Evolutionary conservation across 2,329 filamentous ascomycete genomes (phyloP), one percentile per base, ranked within the genome.

Genomic region (Albifimbria verrucaria): DNA sequence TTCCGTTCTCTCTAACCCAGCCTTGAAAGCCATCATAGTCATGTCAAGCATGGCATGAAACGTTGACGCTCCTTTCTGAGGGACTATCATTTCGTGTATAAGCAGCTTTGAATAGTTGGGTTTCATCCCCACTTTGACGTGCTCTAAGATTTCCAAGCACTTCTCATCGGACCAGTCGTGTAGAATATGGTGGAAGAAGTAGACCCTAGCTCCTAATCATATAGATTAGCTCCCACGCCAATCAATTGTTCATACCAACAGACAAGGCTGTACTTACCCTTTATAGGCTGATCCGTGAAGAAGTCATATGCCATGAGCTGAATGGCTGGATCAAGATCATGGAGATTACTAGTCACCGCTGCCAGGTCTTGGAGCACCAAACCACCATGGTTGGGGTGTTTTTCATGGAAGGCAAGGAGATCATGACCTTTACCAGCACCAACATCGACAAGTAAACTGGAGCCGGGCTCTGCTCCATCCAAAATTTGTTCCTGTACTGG

Each of bases 261-360:
- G n/a, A 21, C 11, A 39, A 25, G 50, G 42, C 42, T 44, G 17
- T 17, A 44, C 42, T 44, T 18, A 36, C 21, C 39, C 61, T 71
- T 68, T 0, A 73, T 56, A 2, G 65, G 66, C 48, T 71, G 68
- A n/a, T 61, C 57, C 1, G 59, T 62, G 48, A 67, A 67, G 48
- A 63, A 73, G 49, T 75, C 69, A 36, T 74, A 68, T 1, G 59
- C 49, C 62, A 68, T 68, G 2, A 22, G 50, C 44, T 68, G 62
- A 6, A 68, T 60, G 7, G 45, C 50, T 1, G 60, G 51, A 9
- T 58, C 48, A 18, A 70, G 47, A 0, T 60, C 28, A 7, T 58
- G 50, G 11, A 68, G 62, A 39, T 28, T 47, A 15, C 54, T 55
- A 21, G 60, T 57, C 3, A 65, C 62, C 0, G 57, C 22, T 0